phyloP scores from a whole-genome alignment of 2,329 filamentous ascomycete species.

The Aspergillus felis region DNA sequence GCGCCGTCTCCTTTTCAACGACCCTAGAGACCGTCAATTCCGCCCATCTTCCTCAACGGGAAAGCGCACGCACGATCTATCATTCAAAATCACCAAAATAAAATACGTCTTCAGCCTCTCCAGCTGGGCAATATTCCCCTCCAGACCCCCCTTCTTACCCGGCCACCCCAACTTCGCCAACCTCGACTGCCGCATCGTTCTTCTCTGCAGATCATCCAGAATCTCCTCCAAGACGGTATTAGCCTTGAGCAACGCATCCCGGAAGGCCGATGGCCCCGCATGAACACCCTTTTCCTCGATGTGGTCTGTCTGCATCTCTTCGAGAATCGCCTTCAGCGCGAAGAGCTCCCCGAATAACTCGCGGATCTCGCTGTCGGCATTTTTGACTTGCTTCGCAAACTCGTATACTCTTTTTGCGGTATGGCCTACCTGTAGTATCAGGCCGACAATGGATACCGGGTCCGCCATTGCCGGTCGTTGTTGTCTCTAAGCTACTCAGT shows the following conservation, averaged over 20 bases:
- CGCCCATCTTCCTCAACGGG: not conserved
- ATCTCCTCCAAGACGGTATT: not conserved
- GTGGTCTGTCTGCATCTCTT: not conserved
- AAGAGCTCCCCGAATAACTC: not conserved
- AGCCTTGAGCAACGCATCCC: not conserved
- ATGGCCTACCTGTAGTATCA: not conserved
- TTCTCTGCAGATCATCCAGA: slow-evolving; percentile 15
- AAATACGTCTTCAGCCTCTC: not conserved
- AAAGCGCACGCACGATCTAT: not conserved
- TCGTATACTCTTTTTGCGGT: not conserved
- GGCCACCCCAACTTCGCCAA: not conserved
- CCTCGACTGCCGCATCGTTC: not conserved
- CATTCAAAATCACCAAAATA: not conserved
- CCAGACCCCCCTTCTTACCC: not conserved
- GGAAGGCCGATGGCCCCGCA: not conserved
- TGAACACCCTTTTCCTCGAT: not conserved
- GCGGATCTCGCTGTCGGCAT: not conserved
- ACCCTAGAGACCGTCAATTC: not conserved
- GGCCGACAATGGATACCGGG: not conserved
- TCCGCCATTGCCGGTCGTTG: not conserved
- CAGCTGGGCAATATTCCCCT: not conserved
- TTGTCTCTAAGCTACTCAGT: no score
- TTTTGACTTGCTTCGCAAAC: not conserved
- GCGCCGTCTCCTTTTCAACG: not conserved
- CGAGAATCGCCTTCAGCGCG: not conserved